Evolutionary conservation across 2,329 filamentous ascomycete genomes (phyloP), one percentile per base, ranked within the genome.

Genomic region (Elsinoe ampelina): DNA sequence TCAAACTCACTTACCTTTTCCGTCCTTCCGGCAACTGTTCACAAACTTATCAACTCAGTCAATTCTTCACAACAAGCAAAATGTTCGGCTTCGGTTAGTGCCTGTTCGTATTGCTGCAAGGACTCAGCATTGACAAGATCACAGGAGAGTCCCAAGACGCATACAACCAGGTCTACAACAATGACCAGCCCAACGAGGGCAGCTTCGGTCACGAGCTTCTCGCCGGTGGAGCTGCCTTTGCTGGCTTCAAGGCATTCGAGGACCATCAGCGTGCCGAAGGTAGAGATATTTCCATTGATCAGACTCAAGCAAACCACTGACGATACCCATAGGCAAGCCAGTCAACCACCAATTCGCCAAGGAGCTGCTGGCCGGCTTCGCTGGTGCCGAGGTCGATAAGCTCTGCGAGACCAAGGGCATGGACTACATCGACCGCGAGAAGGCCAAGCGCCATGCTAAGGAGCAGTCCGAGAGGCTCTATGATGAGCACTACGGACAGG

Each of bases 161-260:
- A 62, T 80, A 83, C 72, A 66, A 77, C 60, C 69, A 79, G 69
- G 77, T 81, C 63, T 80, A 82, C 70, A 70, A 75, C 59, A 67
- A 73, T 59, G 67, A 71, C 57, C 67, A 70, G 41, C 65, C 77
- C 58, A 77, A 87, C 73, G 73, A 87, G 72, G 76, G 79, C 64
- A 80, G 80, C 67, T 73, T 87, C 66, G 80, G 80, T 63, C 87
- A 92, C 73, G 87, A 93, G 75, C 67, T 88, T 48, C 69, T 91
- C 57, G 87, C 84, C 62, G 86, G 86, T 61, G 88, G 83, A 58
- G 87, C 87, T 58, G 82, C 85, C 60, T 92, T 92, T 68, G 84
- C 82, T 61, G 88, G 83, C 65, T 86, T 92, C 80, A 89, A 89
- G 77, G 75, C 84, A 30, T 91, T 84, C 65, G 86, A 91, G 73